Base-by-base conservation (phyloP, 371 early-diverging fungal species). In the Apophysomyces variabilis region DNA sequence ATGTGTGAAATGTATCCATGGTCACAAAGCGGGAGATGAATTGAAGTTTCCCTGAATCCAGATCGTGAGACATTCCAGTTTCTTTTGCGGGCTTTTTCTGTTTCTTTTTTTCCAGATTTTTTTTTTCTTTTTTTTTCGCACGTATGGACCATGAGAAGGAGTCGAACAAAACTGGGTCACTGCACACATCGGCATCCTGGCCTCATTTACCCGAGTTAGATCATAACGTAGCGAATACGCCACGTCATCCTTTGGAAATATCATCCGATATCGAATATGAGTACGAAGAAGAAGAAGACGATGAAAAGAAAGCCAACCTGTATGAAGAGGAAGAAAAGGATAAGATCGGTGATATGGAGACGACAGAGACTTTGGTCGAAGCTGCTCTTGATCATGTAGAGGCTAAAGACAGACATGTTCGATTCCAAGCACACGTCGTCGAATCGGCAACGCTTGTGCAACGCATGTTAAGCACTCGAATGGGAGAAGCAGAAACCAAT, bases 391-490 rank as follows among this genome's bases (percentile, higher is more conserved):
- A 77, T 44, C 70, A 74, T 46, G 68, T 62, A 0, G 76, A 77
- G 39, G 78, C 76, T 0, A 70, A 67, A 46, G 76, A 77, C 26
- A 68, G 80, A 38, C 80, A 80, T 72, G 71, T 70, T 38, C 64
- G 71, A 14, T 80, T 77, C 63, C 69, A 63, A 46, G 73, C 74
- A 35, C 80, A 77, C 66, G 67, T 80, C 16, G 71, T 69, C 18
- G 76, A 80, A 64, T 76, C 80, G 3, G 76, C 74, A 4, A 61
- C 72, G 18, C 58, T 80, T 32, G 75, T 80, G 7, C 68, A 80
- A 41, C 75, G 69, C 1, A 72, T 80, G 71, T 54, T 77, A 11
- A 68, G 75, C 45, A 64, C 66, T 12, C 38, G 36, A 11, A 56
- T 50, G 54, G 54, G 54, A 18, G 54, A 50, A 50, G 32, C 32